A percentile compares a stretch with the other conserved stretches of the same genome.
Evolutionary conservation across 495 filamentous ascomycete species (phyloP).

Genomic region (Aspergillus carlsbadensis): DNA sequence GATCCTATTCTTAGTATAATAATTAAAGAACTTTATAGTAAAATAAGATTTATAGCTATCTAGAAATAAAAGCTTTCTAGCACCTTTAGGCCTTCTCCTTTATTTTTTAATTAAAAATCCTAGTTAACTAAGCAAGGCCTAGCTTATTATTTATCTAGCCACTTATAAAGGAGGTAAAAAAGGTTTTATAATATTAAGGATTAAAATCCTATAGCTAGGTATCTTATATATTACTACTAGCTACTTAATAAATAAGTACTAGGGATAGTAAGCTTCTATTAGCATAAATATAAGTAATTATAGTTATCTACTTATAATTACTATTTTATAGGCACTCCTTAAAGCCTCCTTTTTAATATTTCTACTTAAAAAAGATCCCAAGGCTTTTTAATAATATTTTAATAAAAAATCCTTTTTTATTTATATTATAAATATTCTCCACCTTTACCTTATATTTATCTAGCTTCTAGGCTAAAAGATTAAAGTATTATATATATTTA

Average conservation of each 20-base stretch:
- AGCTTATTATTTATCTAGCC: not conserved
- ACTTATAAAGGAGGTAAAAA: slow-evolving; percentile 5
- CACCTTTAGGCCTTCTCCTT: slow-evolving; percentile 1
- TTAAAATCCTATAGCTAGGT: slow-evolving; percentile 10
- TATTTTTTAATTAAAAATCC: slow-evolving; percentile 3
- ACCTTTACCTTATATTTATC: not conserved
- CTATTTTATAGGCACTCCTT: slow-evolving; percentile 5
- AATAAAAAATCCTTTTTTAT: not conserved
- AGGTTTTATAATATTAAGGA: not conserved
- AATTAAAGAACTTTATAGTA: not conserved
- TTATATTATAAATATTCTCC: not conserved
- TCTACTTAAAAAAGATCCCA: slow-evolving; percentile 8
- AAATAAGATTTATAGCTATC: slow-evolving; percentile 3
- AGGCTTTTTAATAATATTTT: not conserved
- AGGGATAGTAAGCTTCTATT: not conserved
- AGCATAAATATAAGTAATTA: slow-evolving; percentile 9
- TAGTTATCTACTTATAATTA: slow-evolving; percentile 9
- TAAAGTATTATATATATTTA: not conserved
- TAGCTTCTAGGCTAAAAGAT: not conserved
- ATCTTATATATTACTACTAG: not conserved
- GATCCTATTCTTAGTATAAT: too few relatives aligned
- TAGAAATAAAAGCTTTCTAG: not conserved
- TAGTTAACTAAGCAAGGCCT: not conserved
- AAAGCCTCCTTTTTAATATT: not conserved
- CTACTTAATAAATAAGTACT: slow-evolving; percentile 4